Conservation (phyloP, 371 early-diverging fungal genomes). For the Syncephalastrum sp. region DNA sequence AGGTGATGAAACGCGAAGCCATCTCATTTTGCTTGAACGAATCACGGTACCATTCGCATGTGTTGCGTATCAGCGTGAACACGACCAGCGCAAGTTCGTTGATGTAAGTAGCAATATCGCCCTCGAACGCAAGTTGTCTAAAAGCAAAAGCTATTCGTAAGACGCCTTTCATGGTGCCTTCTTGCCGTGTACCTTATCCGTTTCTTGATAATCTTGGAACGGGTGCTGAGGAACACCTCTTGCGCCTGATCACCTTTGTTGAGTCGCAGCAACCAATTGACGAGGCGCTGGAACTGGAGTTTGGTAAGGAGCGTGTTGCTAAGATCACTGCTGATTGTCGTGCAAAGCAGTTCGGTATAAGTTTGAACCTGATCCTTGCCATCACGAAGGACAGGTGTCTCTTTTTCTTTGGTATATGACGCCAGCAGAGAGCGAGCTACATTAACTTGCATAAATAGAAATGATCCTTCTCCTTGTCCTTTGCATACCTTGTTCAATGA, state of each 20-base stretch:
- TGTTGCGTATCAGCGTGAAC: conserved; percentile 87
- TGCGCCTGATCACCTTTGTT: conserved; percentile 81
- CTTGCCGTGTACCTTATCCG: conserved; percentile 51
- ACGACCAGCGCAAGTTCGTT: conserved; percentile 83
- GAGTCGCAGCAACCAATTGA: conserved; percentile 78
- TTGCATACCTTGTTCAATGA: conserved; percentile 66
- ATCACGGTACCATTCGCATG: conserved; percentile 91
- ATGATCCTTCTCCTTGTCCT: neutral
- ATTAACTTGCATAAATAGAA: neutral
- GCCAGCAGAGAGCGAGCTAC: conserved; percentile 42
- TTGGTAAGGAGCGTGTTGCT: conserved; percentile 79
- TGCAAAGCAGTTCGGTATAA: conserved; percentile 62
- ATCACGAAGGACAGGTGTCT: conserved; percentile 46
- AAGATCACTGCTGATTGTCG: conserved; percentile 72
- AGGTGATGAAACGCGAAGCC: conserved; percentile 90
- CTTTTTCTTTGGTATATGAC: conserved; percentile 36
- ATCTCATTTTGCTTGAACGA: conserved; percentile 86
- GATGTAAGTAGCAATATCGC: conserved; percentile 82
- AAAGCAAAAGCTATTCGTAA: neutral
- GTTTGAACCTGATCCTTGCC: conserved; percentile 60
- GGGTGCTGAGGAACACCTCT: conserved; percentile 72
- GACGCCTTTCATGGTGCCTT: neutral
- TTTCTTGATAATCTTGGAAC: conserved; percentile 78
- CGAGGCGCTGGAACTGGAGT: conserved; percentile 73
- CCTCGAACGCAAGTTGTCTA: conserved; percentile 84